These are phyloP conservation scores for Petrea volubilis DNA, from an alignment of 257 asterid genomes.

Conservation along the genomic window DNA sequence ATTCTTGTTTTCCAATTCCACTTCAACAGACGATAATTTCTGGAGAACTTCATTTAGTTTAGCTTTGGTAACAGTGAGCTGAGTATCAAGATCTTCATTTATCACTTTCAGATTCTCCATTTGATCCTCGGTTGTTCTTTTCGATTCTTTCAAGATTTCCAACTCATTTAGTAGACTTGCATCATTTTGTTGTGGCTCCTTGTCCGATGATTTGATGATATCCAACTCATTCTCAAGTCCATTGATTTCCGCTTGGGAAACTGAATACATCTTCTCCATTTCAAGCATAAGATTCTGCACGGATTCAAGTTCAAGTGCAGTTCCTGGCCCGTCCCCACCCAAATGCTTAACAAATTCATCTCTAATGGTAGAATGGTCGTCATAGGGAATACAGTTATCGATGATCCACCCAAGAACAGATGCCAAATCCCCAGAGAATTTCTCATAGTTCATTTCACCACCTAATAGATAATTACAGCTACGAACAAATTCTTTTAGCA, in stretches of 20 bases:
- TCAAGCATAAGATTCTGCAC: constrained; percentile 52
- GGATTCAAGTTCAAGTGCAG: constrained; percentile 46
- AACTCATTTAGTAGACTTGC: constrained; percentile 35
- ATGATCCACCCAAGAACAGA: constrained; percentile 40
- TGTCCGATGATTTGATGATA: constrained; percentile 26
- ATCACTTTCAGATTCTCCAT: constrained; percentile 59
- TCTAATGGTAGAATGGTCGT: constrained; percentile 22
- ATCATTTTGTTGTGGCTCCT: constrained; percentile 34
- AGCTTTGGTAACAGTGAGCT: constrained; percentile 49
- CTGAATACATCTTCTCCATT: constrained; percentile 49
- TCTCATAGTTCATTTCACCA: constrained; percentile 38
- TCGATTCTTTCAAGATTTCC: constrained; percentile 50
- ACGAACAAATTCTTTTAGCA: constrained; percentile 30
- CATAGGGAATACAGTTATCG: constrained; percentile 23
- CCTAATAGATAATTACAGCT: constrained; percentile 33
- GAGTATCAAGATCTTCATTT: constrained; percentile 76
- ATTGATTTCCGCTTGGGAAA: constrained; percentile 44
- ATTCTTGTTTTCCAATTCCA: constrained; percentile 64
- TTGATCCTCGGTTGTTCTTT: constrained; percentile 53
- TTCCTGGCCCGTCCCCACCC: constrained; percentile 54
- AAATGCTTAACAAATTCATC: constrained; percentile 51
- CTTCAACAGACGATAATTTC: constrained; percentile 67
- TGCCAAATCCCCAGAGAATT: constrained; percentile 36
- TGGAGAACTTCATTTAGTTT: constrained; percentile 46
- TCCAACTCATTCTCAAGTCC: constrained; percentile 49